Evolutionary conservation across 1,139 yeast genomes (phyloP), one percentile per base, ranked within the genome.

Genomic region (Yamadazyma kanchanaburiensis): DNA sequence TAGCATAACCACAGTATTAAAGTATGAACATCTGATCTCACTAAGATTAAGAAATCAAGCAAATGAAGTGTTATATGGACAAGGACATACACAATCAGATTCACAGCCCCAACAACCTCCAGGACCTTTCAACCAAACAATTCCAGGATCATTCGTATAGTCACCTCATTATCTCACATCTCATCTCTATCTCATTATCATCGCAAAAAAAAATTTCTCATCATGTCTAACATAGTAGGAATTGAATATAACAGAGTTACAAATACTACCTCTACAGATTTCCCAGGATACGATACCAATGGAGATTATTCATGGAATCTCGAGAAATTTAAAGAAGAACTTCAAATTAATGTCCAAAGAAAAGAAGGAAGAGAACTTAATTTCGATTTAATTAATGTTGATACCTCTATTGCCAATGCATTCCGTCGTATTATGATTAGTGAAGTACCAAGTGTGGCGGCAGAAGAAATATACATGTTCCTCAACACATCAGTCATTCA

Each of bases 401-500:
- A 91, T 55, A 85, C 97, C 2, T 85, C 97, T 10, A 69, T 91
- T 35, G 91, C 97, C 30, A 91, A 91, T 65, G 97, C 98, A 0
- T 88, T 91, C 63, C 84, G 98, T 53, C 83, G 98, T 54, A 85
- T 91, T 46, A 89, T 91, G 96, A 80, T 91, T 39, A 77, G 96
- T 1, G 98, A 91, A 56, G 95, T 91, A 20, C 98, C 98, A 12
- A 75, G 94, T 3, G 94, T 91, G 27, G 98, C 98, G 6, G 85
- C 95, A 17, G 98, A 91, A 58, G 77, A 84, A 39, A 87, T 91
- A 18, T 89, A 83, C 55, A 74, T 91, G 42, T 84, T 83, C 64
- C 89, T 87, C 72, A 91, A 91, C 62, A 91, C 98, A 2, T 85
- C 96, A 3, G 96, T 91, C 31, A 85, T 91, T 41, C 97, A 89